Percentiles rank a stretch among this genome's conserved stretches.
phyloP scores from a whole-genome alignment of 176 grass and related monocot genomes.

The Hyparrhenia diplandra region DNA sequence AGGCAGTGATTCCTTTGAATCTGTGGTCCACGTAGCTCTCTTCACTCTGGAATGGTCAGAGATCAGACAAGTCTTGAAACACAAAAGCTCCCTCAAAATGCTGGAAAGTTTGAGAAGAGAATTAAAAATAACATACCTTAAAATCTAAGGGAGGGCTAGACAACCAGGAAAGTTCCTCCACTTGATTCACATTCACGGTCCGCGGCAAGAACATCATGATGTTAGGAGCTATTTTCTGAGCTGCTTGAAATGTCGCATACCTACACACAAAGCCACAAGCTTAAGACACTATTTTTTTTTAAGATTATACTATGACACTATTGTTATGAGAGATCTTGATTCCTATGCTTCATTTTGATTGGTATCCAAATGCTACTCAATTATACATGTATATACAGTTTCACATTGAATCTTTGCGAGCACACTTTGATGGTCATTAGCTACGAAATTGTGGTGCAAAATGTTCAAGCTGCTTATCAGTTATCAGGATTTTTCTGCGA shows the following conservation, averaged over 20 bases:
- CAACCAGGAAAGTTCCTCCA: conserved; percentile 67
- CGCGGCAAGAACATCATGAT: conserved; percentile 74
- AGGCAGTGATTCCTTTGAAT: conserved; percentile 57
- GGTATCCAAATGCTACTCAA: neutral
- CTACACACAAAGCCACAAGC: conserved; percentile 10
- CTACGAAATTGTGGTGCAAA: neutral
- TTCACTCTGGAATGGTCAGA: conserved; percentile 38
- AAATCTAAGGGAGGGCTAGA: conserved; percentile 55
- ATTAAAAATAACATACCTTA: conserved; percentile 25
- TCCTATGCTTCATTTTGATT: neutral
- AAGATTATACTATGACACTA: no score
- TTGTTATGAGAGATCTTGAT: neutral
- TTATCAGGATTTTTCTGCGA: neutral
- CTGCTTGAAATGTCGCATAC: conserved; percentile 45
- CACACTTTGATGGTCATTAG: neutral
- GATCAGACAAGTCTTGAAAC: neutral
- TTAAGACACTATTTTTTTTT: neutral
- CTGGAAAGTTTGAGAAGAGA: neutral
- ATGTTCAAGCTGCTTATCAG: neutral
- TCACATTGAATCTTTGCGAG: neutral
- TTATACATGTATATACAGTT: neutral
- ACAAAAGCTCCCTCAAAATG: neutral
- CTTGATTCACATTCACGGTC: conserved; percentile 48
- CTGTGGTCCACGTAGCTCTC: conserved; percentile 28
- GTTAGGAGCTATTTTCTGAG: conserved; percentile 51